A percentile compares a stretch with the other conserved stretches of the same genome.
These are phyloP conservation scores for Camptophora hylomeconis DNA, from an alignment of 2,329 filamentous ascomycete species.

Conservation along the genomic window DNA sequence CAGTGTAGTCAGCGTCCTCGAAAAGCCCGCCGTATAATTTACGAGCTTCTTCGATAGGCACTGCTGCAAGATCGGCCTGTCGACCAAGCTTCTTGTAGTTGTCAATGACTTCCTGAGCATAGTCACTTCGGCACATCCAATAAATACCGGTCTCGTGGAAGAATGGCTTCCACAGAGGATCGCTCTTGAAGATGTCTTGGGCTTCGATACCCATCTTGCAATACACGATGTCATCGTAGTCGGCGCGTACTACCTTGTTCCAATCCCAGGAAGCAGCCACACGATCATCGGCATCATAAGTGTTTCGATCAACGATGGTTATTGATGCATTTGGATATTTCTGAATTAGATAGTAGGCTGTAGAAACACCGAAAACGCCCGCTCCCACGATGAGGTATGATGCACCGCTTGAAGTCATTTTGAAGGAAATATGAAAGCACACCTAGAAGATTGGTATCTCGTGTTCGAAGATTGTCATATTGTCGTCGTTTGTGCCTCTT, in stretches of 20 bases:
- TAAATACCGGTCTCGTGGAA: slow-evolving; percentile 41
- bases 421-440: too few relatives aligned
- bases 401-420: slow-evolving; percentile 3
- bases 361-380: slow-evolving; percentile 40
- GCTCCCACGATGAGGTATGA: slow-evolving; percentile 33
- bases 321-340: slow-evolving; percentile 35
- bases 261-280: slow-evolving; percentile 19
- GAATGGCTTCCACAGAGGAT: slow-evolving; percentile 28
- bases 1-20: slow-evolving; percentile 45
- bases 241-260: slow-evolving; percentile 18
- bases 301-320: slow-evolving; percentile 30
- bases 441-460: too few relatives aligned
- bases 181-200: slow-evolving; percentile 21
- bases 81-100: slow-evolving; percentile 38
- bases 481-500: too few relatives aligned
- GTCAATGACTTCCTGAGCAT: slow-evolving; percentile 35
- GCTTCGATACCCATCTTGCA: slow-evolving; percentile 21
- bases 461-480: slow-evolving; percentile 1
- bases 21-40: slow-evolving; percentile 46
- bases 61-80: slow-evolving; percentile 31
- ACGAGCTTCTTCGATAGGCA: slow-evolving; percentile 41
- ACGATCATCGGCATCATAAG: slow-evolving; percentile 23
- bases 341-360: slow-evolving; percentile 39
- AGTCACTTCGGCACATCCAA: slow-evolving; percentile 34
- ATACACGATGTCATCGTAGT: slow-evolving; percentile 19